Conservation (phyloP, 208 protist genomes). For the Leishmania aethiopica region DNA sequence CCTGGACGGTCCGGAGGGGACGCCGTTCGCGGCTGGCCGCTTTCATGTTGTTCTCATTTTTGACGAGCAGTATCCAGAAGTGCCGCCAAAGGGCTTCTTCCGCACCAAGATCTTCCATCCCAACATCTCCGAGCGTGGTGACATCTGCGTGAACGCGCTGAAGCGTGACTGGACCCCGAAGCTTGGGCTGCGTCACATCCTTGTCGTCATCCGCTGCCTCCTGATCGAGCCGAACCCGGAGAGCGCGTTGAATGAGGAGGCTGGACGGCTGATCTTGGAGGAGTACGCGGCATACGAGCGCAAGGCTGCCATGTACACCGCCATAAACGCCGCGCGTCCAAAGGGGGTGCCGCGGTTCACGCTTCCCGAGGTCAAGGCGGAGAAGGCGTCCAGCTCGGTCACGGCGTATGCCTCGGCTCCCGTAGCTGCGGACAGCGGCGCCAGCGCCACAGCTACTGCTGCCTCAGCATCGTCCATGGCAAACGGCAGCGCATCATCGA, state of each 20-base stretch:
- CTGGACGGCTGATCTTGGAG: slow-evolving; percentile 96
- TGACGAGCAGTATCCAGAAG: slow-evolving; percentile 93
- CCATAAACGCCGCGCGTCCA: slow-evolving; percentile 68
- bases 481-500: neutral
- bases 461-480: neutral
- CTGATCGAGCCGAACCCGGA: slow-evolving; percentile 98
- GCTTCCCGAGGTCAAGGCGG: slow-evolving; percentile 3
- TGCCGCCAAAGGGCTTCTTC: slow-evolving; percentile 97
- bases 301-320: slow-evolving; percentile 83
- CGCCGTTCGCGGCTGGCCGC: slow-evolving; percentile 95
- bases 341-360: slow-evolving; percentile 37
- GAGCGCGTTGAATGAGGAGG: slow-evolving; percentile 98
- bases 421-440: neutral
- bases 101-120: slow-evolving; percentile 99
- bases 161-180: slow-evolving; percentile 97
- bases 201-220: slow-evolving; percentile 96
- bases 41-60: slow-evolving; percentile 95
- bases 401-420: neutral
- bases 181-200: slow-evolving; percentile 95
- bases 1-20: slow-evolving; percentile 95
- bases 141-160: slow-evolving; percentile 99
- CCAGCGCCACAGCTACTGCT: neutral
- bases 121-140: slow-evolving; percentile 97
- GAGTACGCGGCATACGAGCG: slow-evolving; percentile 91
- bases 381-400: neutral